A percentile compares a stretch with the other conserved stretches of the same genome.
Evolutionary conservation across 352 stramenopile genomes (phyloP).

Genomic region (Phytopythium montanum): DNA sequence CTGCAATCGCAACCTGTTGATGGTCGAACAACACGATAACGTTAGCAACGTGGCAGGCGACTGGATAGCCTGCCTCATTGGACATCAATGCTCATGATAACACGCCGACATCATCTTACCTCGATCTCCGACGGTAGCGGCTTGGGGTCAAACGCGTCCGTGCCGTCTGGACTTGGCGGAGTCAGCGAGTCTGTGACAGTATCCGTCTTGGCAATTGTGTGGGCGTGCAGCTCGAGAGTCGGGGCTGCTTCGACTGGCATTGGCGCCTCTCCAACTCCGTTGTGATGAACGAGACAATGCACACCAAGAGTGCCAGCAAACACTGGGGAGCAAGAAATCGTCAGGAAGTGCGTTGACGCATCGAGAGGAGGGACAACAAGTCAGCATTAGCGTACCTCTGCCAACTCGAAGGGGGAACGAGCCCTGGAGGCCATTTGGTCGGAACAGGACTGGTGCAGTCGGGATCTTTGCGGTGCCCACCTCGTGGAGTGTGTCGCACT

Average conservation of each 20-base stretch:
- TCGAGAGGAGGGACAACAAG: neutral
- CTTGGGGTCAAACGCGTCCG: neutral
- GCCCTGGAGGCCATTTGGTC: constrained; percentile 33
- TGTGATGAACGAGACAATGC: constrained; percentile 10
- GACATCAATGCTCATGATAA: neutral
- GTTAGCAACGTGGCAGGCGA: neutral
- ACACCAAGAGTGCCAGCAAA: constrained; percentile 7
- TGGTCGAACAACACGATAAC: neutral
- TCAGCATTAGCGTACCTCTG: constrained; percentile 16
- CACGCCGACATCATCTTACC: constrained; percentile 7
- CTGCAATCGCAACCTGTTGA: constrained; percentile 13
- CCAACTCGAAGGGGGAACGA: constrained; percentile 30
- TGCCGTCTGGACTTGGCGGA: constrained; percentile 16
- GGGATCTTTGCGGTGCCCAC: constrained; percentile 25
- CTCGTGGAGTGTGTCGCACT: constrained; percentile 9
- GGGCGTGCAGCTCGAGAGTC: no score
- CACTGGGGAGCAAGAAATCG: neutral
- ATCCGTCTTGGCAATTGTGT: neutral
- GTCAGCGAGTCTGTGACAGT: constrained; percentile 1
- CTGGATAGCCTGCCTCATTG: no score
- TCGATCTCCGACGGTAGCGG: constrained; percentile 1
- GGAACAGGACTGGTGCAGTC: constrained; percentile 33
- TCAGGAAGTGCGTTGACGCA: neutral
- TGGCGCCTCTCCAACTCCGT: neutral
- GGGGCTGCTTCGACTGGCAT: neutral